These are phyloP conservation scores for Colletotrichum sp. DNA, from an alignment of 2,329 filamentous ascomycete species.

Conservation along the genomic window DNA sequence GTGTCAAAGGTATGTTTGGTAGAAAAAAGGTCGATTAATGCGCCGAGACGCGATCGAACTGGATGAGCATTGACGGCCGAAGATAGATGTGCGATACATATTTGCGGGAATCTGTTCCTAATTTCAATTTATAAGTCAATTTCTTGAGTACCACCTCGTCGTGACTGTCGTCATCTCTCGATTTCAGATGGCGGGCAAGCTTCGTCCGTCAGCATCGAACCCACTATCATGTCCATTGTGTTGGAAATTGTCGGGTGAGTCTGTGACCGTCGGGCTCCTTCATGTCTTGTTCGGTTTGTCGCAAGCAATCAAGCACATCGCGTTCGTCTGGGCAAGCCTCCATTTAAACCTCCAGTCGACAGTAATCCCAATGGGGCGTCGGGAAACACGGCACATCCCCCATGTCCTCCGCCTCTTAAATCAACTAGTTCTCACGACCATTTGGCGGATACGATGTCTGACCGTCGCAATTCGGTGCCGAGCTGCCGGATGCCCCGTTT, in stretches of 20 bases:
- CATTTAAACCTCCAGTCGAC: neutral
- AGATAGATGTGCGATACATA: slow-evolving; percentile 8
- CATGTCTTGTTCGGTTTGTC: neutral
- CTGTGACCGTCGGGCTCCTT: neutral
- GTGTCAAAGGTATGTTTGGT: slow-evolving; percentile 11
- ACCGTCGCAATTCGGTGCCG: neutral
- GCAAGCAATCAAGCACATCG: neutral
- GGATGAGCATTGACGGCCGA: slow-evolving; percentile 1
- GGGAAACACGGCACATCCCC: neutral
- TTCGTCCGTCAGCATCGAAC: neutral
- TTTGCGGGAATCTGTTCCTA: neutral
- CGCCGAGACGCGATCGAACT: neutral
- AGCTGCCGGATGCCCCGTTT: neutral
- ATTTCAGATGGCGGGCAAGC: neutral
- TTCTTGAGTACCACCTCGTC: neutral
- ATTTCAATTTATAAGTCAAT: neutral
- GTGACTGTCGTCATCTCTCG: neutral
- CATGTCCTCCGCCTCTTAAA: neutral
- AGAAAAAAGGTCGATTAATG: slow-evolving; percentile 16
- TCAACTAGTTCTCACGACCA: neutral
- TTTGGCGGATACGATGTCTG: neutral
- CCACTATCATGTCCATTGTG: neutral
- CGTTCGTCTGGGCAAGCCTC: neutral
- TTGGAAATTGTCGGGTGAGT: neutral
- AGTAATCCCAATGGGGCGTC: neutral